Percentiles rank a stretch among this genome's conserved stretches.
Conservation (phyloP, 2,329 filamentous ascomycete genomes). For the Botryotinia globosa region DNA sequence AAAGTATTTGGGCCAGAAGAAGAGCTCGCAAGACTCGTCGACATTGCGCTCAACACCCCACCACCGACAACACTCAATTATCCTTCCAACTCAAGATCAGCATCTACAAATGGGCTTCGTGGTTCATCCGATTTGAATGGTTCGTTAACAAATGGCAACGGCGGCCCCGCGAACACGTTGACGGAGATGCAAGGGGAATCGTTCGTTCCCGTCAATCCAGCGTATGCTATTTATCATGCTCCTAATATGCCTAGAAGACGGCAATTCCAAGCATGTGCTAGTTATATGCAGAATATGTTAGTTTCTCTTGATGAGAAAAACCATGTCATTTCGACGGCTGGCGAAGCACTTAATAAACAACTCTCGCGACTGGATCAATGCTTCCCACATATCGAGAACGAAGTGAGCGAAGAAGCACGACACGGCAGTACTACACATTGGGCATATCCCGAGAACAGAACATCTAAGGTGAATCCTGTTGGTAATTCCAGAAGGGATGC, state of each 20-base stretch:
- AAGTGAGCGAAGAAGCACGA: constrained; percentile 93
- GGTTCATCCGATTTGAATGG: constrained; percentile 33
- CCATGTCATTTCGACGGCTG: constrained; percentile 89
- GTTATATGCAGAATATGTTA: constrained; percentile 79
- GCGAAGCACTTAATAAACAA: constrained; percentile 83
- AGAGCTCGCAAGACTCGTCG: constrained; percentile 71
- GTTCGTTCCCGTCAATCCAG: constrained; percentile 37
- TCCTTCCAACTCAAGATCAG: constrained; percentile 31
- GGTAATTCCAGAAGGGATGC: constrained; percentile 78
- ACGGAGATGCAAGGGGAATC: constrained; percentile 17
- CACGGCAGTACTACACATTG: constrained; percentile 90
- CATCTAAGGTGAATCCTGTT: constrained; percentile 58
- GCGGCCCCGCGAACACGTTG: constrained; percentile 29
- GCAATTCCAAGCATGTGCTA: constrained; percentile 74
- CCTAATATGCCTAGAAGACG: constrained; percentile 65
- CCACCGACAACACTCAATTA: constrained; percentile 41
- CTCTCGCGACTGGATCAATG: constrained; percentile 81
- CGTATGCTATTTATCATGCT: constrained; percentile 50
- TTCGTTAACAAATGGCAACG: constrained; percentile 34
- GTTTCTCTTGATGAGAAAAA: constrained; percentile 96
- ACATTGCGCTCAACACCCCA: constrained; percentile 56
- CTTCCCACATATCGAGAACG: constrained; percentile 79
- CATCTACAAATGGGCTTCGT: constrained; percentile 32
- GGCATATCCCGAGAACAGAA: constrained; percentile 88
- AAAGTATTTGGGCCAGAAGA: constrained; percentile 91